Percentiles rank a stretch among this genome's conserved stretches.
Conservation (phyloP, 2,329 filamentous ascomycete genomes). For the Botrytis sinoallii region DNA sequence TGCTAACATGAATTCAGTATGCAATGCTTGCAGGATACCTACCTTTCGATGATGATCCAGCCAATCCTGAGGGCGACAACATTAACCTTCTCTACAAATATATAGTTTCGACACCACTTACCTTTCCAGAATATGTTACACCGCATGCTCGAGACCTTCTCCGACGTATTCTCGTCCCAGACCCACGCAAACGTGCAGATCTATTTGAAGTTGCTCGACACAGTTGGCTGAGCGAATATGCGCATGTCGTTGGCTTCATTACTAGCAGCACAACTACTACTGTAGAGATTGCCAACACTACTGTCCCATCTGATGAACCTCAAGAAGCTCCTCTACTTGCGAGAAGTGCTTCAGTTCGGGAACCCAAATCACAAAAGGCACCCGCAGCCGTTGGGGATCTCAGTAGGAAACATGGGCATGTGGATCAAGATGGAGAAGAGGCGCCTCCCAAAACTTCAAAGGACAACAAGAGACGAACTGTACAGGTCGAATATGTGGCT, state of each 20-base stretch:
- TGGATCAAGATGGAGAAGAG: constrained; percentile 63
- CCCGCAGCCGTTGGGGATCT: constrained; percentile 58
- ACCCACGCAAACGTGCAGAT: constrained; percentile 90
- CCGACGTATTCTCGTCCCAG: constrained; percentile 88
- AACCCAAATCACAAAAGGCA: constrained; percentile 67
- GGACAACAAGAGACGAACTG: constrained; percentile 87
- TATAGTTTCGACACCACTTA: constrained; percentile 93
- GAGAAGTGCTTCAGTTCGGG: constrained; percentile 90
- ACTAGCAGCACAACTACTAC: constrained; percentile 91
- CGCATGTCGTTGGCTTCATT: constrained; percentile 95
- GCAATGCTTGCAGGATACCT: constrained; percentile 98
- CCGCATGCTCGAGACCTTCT: constrained; percentile 92
- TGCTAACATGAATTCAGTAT: constrained; percentile 59
- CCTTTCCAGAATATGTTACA: constrained; percentile 98
- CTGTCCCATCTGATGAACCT: constrained; percentile 57
- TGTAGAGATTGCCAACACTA: constrained; percentile 78
- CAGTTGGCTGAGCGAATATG: constrained; percentile 96
- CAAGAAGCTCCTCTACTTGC: constrained; percentile 61
- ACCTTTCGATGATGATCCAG: constrained; percentile 96
- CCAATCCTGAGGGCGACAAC: constrained; percentile 97
- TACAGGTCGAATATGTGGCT: constrained; percentile 96
- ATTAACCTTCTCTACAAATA: constrained; percentile 99
- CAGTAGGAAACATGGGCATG: constrained; percentile 68
- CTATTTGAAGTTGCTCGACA: constrained; percentile 96
- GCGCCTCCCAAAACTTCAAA: constrained; percentile 64